Percentiles rank a stretch among this genome's conserved stretches.
phyloP scores from a whole-genome alignment of 305 asterid genomes.

The Fraxinus angustifolia region DNA sequence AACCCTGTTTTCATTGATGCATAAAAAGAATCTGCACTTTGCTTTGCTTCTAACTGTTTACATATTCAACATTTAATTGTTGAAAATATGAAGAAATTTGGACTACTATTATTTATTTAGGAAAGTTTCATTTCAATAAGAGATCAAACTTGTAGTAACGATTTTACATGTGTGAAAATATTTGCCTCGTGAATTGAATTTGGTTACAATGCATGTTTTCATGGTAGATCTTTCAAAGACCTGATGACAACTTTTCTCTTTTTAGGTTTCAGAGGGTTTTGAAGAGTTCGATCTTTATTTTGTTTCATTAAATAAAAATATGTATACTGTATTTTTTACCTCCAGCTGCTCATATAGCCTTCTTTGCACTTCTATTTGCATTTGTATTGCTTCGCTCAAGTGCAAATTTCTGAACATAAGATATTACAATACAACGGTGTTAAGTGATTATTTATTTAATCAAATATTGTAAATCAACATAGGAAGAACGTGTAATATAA shows the following conservation, averaged over 20 bases:
- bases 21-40: not conserved
- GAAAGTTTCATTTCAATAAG: not conserved
- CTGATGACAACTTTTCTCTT: not conserved
- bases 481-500: conserved; percentile 8
- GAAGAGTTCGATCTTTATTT: not conserved
- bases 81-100: not conserved
- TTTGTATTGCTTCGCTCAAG: conserved; percentile 75
- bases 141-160: not conserved
- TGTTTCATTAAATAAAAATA: not conserved
- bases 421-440: conserved; percentile 9
- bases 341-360: conserved; percentile 87
- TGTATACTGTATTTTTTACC: conserved; percentile 39
- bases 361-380: conserved; percentile 89
- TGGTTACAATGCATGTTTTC: not conserved
- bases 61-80: not conserved
- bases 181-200: conserved; percentile 1
- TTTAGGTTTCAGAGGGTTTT: not conserved
- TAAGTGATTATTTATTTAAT: conserved; percentile 4
- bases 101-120: not conserved
- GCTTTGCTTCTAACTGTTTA: not conserved
- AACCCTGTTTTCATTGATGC: conserved; percentile 1
- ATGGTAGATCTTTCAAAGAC: not conserved
- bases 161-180: not conserved
- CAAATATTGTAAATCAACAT: not conserved
- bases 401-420: conserved; percentile 56